Base-by-base conservation (phyloP, 108 stramenopile genomes). In the Cyclotella cryptica region DNA sequence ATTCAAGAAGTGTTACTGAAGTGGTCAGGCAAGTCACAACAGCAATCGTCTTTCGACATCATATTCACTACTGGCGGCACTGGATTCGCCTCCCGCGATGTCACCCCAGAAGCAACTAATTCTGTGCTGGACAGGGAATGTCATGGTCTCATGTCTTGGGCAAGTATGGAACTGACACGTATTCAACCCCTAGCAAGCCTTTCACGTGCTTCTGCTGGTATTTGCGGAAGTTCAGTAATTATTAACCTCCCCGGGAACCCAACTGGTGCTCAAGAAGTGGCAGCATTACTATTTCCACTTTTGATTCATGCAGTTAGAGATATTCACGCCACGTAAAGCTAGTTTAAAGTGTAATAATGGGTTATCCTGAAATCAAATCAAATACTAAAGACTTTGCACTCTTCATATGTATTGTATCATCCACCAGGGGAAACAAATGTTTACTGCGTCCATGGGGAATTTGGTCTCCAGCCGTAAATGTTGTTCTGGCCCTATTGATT, bases 1-100 rank as follows among this genome's bases (percentile, higher is more conserved):
- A 95, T 97, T 70, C 71, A 83, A 58, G 28, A 69, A 11, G 59
- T 79, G 19, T 66, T 93, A 49, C 65, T 71, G 51, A 43, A 68
- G 47, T 95, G 92, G 91, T 81, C 84, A 27, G 81, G 84, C 15
- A 78, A 82, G 18, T 51, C 21, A 49, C 69, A 46, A 27, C 22
- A 22, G 1, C 29, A 27, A 14, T 39, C 68, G 47, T 75, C 66
- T 27, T 68, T 85, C 41, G 83, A 95, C 73, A 79, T 97, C 67
- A 80, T 98, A 41, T 81, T 96, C 26, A 96, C 96, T 15, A 94
- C 95, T 8, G 97, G 97, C 13, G 97, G 97, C 35, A 98, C 97
- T 11, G 97, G 97, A 11, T 93, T 98, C 59, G 68, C 88, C 14
- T 39, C 84, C 10, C 88, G 96, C 2, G 97, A 98, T 84, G 89